Percentiles rank a stretch among this genome's conserved stretches.
Evolutionary conservation across 768 basidiomycete genomes (phyloP).

Genomic region (Coprinellus micaceus): DNA sequence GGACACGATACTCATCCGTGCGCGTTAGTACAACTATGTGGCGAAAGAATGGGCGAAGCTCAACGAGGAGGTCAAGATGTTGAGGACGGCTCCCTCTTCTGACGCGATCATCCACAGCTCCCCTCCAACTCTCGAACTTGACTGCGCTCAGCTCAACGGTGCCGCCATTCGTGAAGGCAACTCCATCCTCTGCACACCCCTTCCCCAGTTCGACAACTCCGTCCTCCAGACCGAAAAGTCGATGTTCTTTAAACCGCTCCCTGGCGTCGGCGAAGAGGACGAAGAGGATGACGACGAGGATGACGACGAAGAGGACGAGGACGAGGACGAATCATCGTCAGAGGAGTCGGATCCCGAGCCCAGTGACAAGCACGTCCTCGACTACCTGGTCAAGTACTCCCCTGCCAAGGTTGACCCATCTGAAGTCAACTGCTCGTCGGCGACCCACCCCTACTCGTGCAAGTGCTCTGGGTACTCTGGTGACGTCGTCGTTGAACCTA

Average conservation of each 20-base stretch:
- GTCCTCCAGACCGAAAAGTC: slow-evolving; percentile 27
- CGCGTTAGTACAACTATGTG: slow-evolving; percentile 29
- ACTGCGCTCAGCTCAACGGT: slow-evolving; percentile 30
- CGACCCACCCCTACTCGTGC: slow-evolving; percentile 20
- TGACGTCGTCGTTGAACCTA: slow-evolving; percentile 7
- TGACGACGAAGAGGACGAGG: slow-evolving; percentile 13
- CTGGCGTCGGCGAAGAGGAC: slow-evolving; percentile 32
- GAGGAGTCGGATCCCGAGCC: slow-evolving; percentile 7
- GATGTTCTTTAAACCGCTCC: slow-evolving; percentile 26
- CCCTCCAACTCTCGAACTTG: slow-evolving; percentile 24
- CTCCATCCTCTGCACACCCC: slow-evolving; percentile 38
- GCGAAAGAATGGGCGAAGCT: slow-evolving; percentile 28
- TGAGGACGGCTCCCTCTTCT: slow-evolving; percentile 14
- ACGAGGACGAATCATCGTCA: slow-evolving; percentile 20
- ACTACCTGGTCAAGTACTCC: neutral
- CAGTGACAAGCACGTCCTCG: slow-evolving; percentile 2
- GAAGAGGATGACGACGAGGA: slow-evolving; percentile 24
- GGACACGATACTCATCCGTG: slow-evolving; percentile 6
- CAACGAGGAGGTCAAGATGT: slow-evolving; percentile 24
- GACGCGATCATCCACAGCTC: slow-evolving; percentile 7
- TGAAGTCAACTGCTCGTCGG: slow-evolving; percentile 19
- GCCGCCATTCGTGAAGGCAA: slow-evolving; percentile 31
- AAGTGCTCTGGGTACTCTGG: slow-evolving; percentile 15
- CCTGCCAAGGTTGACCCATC: neutral
- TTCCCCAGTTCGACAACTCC: slow-evolving; percentile 37